phyloP scores from a whole-genome alignment of 768 basidiomycete genomes.

The Cystobasidium tubakii region DNA sequence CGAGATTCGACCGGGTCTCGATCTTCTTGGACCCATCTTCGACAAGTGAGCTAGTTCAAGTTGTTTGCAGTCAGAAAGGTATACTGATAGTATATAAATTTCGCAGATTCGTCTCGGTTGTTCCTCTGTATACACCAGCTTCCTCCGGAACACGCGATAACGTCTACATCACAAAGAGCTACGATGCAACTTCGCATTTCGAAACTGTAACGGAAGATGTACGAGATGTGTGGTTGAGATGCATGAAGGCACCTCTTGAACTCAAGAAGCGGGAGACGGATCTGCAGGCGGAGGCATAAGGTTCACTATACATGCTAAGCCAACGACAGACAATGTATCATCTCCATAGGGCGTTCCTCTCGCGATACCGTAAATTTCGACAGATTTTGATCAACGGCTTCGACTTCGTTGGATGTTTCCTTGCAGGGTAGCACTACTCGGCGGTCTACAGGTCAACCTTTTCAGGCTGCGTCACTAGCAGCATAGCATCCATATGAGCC shows the following conservation, averaged over 20 bases:
- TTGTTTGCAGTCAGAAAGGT: not conserved
- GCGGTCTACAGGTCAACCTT: too few relatives aligned
- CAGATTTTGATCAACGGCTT: too few relatives aligned
- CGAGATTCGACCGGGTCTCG: slow-evolving; percentile 86
- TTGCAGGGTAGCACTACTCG: too few relatives aligned
- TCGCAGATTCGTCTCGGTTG: slow-evolving; percentile 78
- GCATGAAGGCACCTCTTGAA: slow-evolving; percentile 68
- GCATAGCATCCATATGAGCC: too few relatives aligned
- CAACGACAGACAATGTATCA: too few relatives aligned
- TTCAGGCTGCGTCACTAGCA: too few relatives aligned
- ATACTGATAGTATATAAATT: not conserved
- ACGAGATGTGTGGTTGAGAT: slow-evolving; percentile 87
- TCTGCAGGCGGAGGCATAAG: not conserved
- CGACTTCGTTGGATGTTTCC: too few relatives aligned
- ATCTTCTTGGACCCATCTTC: slow-evolving; percentile 81
- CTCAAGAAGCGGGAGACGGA: slow-evolving; percentile 65
- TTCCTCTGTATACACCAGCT: slow-evolving; percentile 82
- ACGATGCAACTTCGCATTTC: slow-evolving; percentile 98
- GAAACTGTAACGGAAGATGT: slow-evolving; percentile 93
- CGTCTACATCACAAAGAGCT: slow-evolving; percentile 94
- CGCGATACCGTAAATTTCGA: too few relatives aligned
- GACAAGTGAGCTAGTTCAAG: slow-evolving; percentile 63
- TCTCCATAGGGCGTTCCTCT: too few relatives aligned
- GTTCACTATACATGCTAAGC: too few relatives aligned
- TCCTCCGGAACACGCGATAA: slow-evolving; percentile 73